These are phyloP conservation scores for Balansia obtecta DNA, from an alignment of 2,329 filamentous ascomycete genomes.

Conservation along the genomic window DNA sequence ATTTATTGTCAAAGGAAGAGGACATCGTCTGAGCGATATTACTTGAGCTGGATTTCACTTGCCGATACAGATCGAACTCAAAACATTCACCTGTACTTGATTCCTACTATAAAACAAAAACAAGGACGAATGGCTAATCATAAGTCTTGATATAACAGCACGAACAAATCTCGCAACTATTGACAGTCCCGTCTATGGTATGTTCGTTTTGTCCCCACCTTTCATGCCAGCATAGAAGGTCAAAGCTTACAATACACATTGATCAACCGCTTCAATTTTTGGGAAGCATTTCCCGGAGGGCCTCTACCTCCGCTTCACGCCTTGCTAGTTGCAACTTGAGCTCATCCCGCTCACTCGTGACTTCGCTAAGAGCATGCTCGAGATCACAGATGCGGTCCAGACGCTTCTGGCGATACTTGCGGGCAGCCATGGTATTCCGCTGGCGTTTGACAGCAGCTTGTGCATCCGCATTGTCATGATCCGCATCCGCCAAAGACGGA, in stretches of 20 bases:
- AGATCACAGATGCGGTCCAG: slow-evolving; percentile 53
- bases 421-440: slow-evolving; percentile 58
- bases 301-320: slow-evolving; percentile 52
- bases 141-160: not conserved
- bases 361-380: slow-evolving; percentile 44
- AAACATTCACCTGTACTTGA: no score
- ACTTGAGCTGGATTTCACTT: no score
- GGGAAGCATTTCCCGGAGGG: slow-evolving; percentile 39
- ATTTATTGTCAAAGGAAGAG: slow-evolving; percentile 10
- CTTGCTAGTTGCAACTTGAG: slow-evolving; percentile 49
- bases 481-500: slow-evolving; percentile 8
- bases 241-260: not conserved
- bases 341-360: slow-evolving; percentile 50
- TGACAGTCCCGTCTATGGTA: not conserved
- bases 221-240: not conserved
- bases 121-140: not conserved
- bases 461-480: slow-evolving; percentile 9
- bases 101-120: no score
- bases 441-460: slow-evolving; percentile 41
- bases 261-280: slow-evolving; percentile 12
- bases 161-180: not conserved
- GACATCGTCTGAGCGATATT: slow-evolving; percentile 18
- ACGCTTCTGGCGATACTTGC: slow-evolving; percentile 58
- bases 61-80: no score
- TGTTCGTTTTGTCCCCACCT: not conserved